Base-by-base conservation (phyloP, 2,329 filamentous ascomycete genomes). In the Chaetomium globosum region DNA sequence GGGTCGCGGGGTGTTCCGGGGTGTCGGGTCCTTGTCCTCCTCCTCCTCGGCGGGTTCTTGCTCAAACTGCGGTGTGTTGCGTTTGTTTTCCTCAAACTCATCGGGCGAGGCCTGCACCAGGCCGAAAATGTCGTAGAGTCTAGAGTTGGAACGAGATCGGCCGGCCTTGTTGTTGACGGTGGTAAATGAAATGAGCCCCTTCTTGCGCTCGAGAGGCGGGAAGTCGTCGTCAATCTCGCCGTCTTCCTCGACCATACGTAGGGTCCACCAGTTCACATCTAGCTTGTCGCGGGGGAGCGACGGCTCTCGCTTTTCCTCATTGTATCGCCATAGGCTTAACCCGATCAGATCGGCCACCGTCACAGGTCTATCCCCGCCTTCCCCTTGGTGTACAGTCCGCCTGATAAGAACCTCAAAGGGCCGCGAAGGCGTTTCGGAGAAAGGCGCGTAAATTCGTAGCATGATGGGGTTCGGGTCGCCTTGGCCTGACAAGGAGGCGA, bases 151-250 rank as follows among this genome's bases (percentile, higher is more conserved):
- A 63, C 91, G 82, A 67, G 82, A 80, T 57, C 83, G 77, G 5
- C 80, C 83, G 9, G 82, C 88, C 62, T 87, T 83, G 73, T 92
- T 93, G 74, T 94, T 93, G 67, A 89, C 90, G 7, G 90, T 92
- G 46, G 91, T 92, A 71, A 94, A 95, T 23, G 91, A 87, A 6
- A 85, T 86, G n/a, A 95, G 82, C 2, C 88, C 84, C 71, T 89
- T 90, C 26, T 86, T 91, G 43, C 91, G 84, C 65, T 90, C 89
- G 49, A 95, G 81, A 0, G 91, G 88, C 36, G 91, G 90, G 69
- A 95, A 95, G 73, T 95, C 92, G 69, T 92, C 90, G 70, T 96
- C 91, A 1, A 94, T 88, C 73, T 95, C 91, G 57, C 90, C 92
- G 63, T 91, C 90, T 73, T 95, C 87, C 67, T 95, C 88, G 1